Evolutionary conservation across 768 basidiomycete species (phyloP), one percentile per base, ranked within the genome.

Genomic region (Tylopilus intermedius): DNA sequence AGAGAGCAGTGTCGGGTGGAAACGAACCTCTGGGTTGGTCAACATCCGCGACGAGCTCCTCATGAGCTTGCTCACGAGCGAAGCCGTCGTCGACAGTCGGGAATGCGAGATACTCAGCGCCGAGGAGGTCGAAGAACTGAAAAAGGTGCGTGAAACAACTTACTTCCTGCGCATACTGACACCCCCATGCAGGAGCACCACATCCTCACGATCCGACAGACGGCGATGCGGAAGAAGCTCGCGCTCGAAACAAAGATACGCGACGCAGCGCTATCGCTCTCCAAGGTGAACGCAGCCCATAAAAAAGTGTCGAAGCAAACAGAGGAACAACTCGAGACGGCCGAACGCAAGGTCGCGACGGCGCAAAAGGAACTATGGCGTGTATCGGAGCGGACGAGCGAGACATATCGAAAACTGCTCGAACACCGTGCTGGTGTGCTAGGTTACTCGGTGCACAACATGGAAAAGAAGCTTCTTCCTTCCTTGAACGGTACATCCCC

Each of bases 11-110:
- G 22, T 47, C 11, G 72, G 72, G 29, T 70, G 70, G 69, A 77
- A 78, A 58, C 74, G 74, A 18, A 62, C 71, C 10, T 79, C 79
- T 8, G 71, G 65, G 8, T 56, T 72, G 44, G 67, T 79, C 50
- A 84, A 81, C 56, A 81, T 80, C 14, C 78, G 85, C 42, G 93
- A 96, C 61, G 90, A 94, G 56, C 79, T 98, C 43, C 77, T 97
- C 57, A 79, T 96, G 66, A 89, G 88, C 66, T 78, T 99, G 38
- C 74, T 98, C 58, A 89, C 94, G 39, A 93, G 93, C 50, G 93
- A 97, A 70, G 95, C 95, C 5, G 82, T 90, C 39, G 84, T 97
- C n/a, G 93, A 97, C 62, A 90, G 90, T 62, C 83, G 88, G 29
- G 82, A 82, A 42, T 90, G 81, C 64, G 82, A 86, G 49, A 84